Conservation (phyloP, 768 basidiomycete species). For the Postia placenta region DNA sequence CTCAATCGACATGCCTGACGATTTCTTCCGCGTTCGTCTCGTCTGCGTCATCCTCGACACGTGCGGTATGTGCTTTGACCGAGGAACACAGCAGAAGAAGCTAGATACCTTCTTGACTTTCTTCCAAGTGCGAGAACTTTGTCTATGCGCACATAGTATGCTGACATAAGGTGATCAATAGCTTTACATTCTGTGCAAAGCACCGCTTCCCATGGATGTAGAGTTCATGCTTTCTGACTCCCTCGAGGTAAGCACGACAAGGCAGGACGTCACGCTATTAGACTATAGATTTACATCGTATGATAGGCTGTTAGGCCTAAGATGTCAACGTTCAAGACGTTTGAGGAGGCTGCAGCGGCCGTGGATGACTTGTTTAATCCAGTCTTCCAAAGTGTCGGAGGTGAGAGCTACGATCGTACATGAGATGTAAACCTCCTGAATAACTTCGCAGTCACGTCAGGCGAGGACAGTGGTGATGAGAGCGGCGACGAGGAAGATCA, state of each 20-base stretch:
- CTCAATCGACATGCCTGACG: slow-evolving; percentile 86
- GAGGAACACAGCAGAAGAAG: slow-evolving; percentile 87
- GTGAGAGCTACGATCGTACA: slow-evolving; percentile 29
- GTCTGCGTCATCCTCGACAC: slow-evolving; percentile 92
- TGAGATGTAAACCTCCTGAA: slow-evolving; percentile 11
- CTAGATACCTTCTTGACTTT: slow-evolving; percentile 88
- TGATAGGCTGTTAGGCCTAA: slow-evolving; percentile 83
- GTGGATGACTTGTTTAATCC: slow-evolving; percentile 86
- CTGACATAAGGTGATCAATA: slow-evolving; percentile 16
- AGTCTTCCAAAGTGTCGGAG: slow-evolving; percentile 52
- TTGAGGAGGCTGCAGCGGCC: slow-evolving; percentile 80
- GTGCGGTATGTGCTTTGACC: slow-evolving; percentile 97
- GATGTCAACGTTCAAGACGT: slow-evolving; percentile 56
- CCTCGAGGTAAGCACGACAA: slow-evolving; percentile 75
- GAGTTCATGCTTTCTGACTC: slow-evolving; percentile 97
- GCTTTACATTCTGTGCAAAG: slow-evolving; percentile 90
- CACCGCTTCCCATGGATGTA: slow-evolving; percentile 90
- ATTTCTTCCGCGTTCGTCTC: slow-evolving; percentile 91
- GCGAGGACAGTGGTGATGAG: slow-evolving; percentile 57
- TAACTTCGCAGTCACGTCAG: slow-evolving; percentile 24
- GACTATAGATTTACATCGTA: neutral
- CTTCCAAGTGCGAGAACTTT: slow-evolving; percentile 66
- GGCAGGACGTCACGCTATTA: too few relatives aligned
- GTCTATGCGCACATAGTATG: neutral
- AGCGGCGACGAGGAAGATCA: slow-evolving; percentile 50